Base-by-base conservation (phyloP, 2,329 filamentous ascomycete species). In the Colletotrichum nymphaeae region DNA sequence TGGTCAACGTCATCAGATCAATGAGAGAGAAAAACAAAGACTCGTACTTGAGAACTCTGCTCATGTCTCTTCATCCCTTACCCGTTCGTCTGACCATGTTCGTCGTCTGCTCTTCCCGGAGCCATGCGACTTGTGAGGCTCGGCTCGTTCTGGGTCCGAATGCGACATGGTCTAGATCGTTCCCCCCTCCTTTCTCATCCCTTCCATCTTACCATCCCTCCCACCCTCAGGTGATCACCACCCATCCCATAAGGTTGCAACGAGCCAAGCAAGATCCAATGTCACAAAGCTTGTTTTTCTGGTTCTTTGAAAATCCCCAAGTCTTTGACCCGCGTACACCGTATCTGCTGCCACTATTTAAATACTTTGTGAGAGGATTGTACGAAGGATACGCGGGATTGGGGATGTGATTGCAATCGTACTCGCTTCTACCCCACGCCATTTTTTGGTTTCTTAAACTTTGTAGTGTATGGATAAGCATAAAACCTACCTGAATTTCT, bases 61-160 rank as follows among this genome's bases (percentile, higher is more conserved):
- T 32, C 30, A 73, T 65, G 11, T 70, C 16, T 70, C 12, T 7
- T 2, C 9, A 32, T 30, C 32, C 30, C 59, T 32, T 24, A 22
- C 19, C 8, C 8, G 67, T 70, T 57, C 70, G 22, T 70, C 56
- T 57, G 60, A 65, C 49, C 49, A 49, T 65, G 67, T 59, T 59
- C 46, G 19, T 28, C 16, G 30, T 70, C 19, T 37, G 19, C 4
- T 37, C 35, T 9, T 53, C 22, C 12, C 14, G 14, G 35, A 35
- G 28, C 7, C 35, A 12, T 49, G 16, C 19, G 12, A 30, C 53
- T 49, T 57, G 46, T 30, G 42, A 57, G 28, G 49, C 24, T 56
- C 35, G 59, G 67, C 67, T 63, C 58, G 30, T 58, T 19, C 30
- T 66, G 24, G 35, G 5, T 11, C 63, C 24, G 30, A 14, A 22